Base-by-base conservation (phyloP, 2,329 filamentous ascomycete genomes). In the Beauveria caledonica region DNA sequence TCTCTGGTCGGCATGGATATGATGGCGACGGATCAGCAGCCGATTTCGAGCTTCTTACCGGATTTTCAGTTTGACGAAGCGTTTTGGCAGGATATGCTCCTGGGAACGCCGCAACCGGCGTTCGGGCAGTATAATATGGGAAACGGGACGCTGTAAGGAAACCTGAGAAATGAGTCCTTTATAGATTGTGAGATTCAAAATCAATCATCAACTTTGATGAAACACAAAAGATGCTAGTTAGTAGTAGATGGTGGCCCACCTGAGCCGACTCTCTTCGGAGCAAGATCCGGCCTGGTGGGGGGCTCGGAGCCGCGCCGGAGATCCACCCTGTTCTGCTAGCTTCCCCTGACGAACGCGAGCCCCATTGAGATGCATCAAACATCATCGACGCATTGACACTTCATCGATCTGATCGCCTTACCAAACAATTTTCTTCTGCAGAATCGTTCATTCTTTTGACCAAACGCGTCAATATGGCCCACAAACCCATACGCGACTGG, bases 401-500 rank as follows among this genome's bases (percentile, higher is more conserved):
- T 2, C 39, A 53, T 23, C 29, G 33, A 2, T 15, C 15, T 2
- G 3, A 27, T 40, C 36, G 21, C 33, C 4, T n/a, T 2, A 23
- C 11, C 11, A 46, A 1, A 27, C 7, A 15, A n/a, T 7, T 5
- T 15, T 17, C 9, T 2, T 46, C 1, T n/a, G 39, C 17, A 36
- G 11, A 5, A 36, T 36, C 11, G 5, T 8, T 13, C 21, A 2
- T 17, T 25, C 23, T 23, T 15, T 25, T 17, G 11, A 15, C 8
- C 23, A 23, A 13, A 42, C 19, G 13, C 27, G 19, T 13, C 40
- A 62, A 21, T 11, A 54, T 33, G 45, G 36, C n/a, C 40, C 36
- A 40, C 3, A 60, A 60, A 29, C 58, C 58, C 13, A 13, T 27
- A 44, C 72, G 71, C 55, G 72, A 77, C 55, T 71, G 67, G 67